These are phyloP conservation scores for Tricholoma sp. DNA, from an alignment of 768 basidiomycete genomes.

Conservation along the genomic window DNA sequence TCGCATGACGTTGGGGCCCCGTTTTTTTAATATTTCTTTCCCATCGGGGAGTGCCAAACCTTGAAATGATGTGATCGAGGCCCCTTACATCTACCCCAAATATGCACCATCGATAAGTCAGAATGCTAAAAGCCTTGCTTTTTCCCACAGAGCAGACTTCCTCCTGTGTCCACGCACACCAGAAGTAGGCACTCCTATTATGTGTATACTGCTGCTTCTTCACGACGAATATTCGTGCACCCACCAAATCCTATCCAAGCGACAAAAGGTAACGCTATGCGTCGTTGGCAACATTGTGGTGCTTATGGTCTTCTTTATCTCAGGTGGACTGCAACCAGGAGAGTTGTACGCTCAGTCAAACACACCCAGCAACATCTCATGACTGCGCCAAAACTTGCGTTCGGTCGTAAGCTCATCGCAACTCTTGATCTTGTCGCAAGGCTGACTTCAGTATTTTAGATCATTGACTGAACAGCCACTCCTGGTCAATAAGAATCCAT, in stretches of 20 bases:
- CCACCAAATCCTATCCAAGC: constrained; percentile 24
- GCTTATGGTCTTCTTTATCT: neutral
- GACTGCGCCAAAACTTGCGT: constrained; percentile 32
- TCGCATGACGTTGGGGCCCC: neutral
- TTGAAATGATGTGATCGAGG: neutral
- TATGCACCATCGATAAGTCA: constrained; percentile 1
- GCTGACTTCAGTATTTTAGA: neutral
- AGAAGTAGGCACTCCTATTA: constrained; percentile 1
- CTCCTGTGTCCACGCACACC: neutral
- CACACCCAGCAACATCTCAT: constrained; percentile 28
- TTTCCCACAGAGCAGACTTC: neutral
- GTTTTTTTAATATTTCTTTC: neutral
- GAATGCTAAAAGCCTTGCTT: neutral
- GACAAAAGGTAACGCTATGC: constrained; percentile 27
- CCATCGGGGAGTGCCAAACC: neutral
- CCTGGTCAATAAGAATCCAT: neutral
- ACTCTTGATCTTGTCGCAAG: neutral
- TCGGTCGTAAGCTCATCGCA: constrained; percentile 26
- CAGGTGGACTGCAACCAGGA: constrained; percentile 46
- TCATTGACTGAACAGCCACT: neutral
- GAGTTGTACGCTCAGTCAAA: constrained; percentile 35
- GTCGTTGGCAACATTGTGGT: neutral
- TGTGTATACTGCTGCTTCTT: constrained; percentile 29
- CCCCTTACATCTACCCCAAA: neutral
- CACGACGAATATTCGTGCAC: constrained; percentile 28